Evolutionary conservation across 140 eudicot species (phyloP).

Genomic region (Stevia rebaudiana): DNA sequence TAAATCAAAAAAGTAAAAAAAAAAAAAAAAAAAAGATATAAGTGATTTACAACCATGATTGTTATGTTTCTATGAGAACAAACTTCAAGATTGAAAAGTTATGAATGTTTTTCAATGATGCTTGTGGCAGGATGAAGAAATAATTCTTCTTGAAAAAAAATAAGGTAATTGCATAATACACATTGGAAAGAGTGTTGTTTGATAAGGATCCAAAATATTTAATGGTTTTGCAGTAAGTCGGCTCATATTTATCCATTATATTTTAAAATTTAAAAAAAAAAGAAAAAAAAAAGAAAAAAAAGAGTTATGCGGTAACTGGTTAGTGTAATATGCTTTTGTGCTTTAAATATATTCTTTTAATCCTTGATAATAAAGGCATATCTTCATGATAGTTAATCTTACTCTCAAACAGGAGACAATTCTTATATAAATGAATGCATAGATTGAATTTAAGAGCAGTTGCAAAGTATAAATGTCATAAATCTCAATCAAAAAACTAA

Average conservation of each 20-base stretch:
- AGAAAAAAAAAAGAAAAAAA: not conserved
- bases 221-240: constrained; percentile 1
- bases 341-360: not conserved
- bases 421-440: no score
- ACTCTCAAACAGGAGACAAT: no score
- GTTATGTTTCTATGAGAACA: not conserved
- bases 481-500: not conserved
- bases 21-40: no score
- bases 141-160: not conserved
- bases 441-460: not conserved
- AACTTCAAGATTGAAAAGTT: not conserved
- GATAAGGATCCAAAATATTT: constrained; percentile 4
- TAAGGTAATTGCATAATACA: not conserved
- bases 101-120: not conserved
- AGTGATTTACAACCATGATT: not conserved
- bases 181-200: not conserved
- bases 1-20: no score
- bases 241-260: not conserved
- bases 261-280: not conserved
- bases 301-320: not conserved
- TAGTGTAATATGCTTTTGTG: not conserved
- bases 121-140: not conserved
- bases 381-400: not conserved
- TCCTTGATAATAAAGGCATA: not conserved
- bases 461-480: not conserved